A percentile compares a stretch with the other conserved stretches of the same genome.
Conservation (phyloP, 768 basidiomycete genomes). For the Psilocybe cyanescens region DNA sequence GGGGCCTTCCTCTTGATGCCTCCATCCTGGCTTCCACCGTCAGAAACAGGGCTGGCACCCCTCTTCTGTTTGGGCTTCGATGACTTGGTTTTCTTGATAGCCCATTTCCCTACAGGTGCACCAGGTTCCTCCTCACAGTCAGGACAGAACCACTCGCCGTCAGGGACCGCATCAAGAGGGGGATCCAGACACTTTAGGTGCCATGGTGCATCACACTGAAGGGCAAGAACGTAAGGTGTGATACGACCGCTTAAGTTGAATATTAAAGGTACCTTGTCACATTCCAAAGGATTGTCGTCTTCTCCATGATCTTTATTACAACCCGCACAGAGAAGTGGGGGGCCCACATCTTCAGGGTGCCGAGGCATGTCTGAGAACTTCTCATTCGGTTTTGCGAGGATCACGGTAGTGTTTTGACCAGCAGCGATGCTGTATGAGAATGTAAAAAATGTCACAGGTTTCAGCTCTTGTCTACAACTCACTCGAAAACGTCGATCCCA, state of each 20-base stretch:
- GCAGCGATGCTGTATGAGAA: conserved; percentile 65
- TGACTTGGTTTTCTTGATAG: conserved; percentile 29
- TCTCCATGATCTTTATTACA: conserved; percentile 76
- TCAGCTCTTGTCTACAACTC: conserved; percentile 20
- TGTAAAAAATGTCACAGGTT: background rate
- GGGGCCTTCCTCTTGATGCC: conserved; percentile 23
- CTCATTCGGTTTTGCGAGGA: conserved; percentile 78
- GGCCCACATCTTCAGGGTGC: conserved; percentile 74
- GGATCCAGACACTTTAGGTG: conserved; percentile 84
- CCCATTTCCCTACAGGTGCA: conserved; percentile 50
- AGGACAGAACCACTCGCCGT: conserved; percentile 93
- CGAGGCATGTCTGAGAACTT: conserved; percentile 79
- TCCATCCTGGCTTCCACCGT: conserved; percentile 18
- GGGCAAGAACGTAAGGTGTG: background rate
- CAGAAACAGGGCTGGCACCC: conserved; percentile 18
- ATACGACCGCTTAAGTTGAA: conserved; percentile 4
- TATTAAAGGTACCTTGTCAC: conserved; percentile 72
- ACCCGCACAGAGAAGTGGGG: conserved; percentile 69
- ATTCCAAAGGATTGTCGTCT: conserved; percentile 78
- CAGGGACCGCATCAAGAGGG: conserved; percentile 76
- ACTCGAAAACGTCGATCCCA: conserved; percentile 85
- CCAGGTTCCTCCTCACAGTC: conserved; percentile 66
- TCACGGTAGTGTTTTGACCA: conserved; percentile 84
- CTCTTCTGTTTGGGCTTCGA: conserved; percentile 28
- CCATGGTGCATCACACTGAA: conserved; percentile 87